Conservation (phyloP, 208 protist genomes). For the Strigomonas culicis region DNA sequence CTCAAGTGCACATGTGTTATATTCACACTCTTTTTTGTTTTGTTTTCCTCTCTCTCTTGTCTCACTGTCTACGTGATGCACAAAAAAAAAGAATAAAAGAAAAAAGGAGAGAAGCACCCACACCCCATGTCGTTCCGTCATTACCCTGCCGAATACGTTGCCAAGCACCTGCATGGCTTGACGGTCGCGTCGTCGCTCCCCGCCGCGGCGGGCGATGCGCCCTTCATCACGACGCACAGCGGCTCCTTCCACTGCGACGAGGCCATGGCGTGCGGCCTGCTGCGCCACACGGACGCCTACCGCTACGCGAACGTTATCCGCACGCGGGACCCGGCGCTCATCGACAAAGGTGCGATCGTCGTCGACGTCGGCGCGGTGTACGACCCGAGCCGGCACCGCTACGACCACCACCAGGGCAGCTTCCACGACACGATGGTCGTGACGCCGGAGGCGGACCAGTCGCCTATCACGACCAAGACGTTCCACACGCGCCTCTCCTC, state of each 20-base stretch:
- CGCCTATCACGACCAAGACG: slow-evolving; percentile 17
- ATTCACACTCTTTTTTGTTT: background rate
- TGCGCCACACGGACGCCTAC: slow-evolving; percentile 73
- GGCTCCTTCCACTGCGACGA: slow-evolving; percentile 96
- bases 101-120: slow-evolving; percentile 12
- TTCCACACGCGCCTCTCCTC: slow-evolving; percentile 89
- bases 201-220: background rate
- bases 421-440: slow-evolving; percentile 90
- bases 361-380: slow-evolving; percentile 96
- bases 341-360: slow-evolving; percentile 80
- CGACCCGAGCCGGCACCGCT: slow-evolving; percentile 75
- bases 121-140: slow-evolving; percentile 5
- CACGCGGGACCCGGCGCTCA: slow-evolving; percentile 72
- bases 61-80: too few relatives aligned
- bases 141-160: slow-evolving; percentile 52
- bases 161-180: slow-evolving; percentile 46
- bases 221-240: slow-evolving; percentile 89
- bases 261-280: slow-evolving; percentile 90
- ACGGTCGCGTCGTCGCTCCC: slow-evolving; percentile 32
- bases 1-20: background rate
- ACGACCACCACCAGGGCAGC: slow-evolving; percentile 95
- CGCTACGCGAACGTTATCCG: slow-evolving; percentile 60
- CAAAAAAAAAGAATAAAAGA: slow-evolving; percentile 19
- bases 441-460: slow-evolving; percentile 19
- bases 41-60: background rate